Conservation (phyloP, 1,139 yeast species). For the Hemisphaericaspora xylofermentans region DNA sequence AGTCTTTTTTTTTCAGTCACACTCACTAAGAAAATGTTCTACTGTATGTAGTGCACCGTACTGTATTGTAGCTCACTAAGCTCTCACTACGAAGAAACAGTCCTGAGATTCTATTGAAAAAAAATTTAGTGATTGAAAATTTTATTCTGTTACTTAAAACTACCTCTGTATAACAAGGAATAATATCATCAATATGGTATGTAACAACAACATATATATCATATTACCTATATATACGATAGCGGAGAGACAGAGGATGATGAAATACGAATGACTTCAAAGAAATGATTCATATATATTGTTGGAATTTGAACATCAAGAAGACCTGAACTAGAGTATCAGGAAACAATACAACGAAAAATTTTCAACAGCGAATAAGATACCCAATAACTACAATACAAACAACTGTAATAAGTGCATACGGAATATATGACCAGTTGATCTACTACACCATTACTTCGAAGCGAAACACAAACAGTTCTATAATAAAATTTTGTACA, state of each 20-base stretch:
- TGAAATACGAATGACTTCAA: background rate
- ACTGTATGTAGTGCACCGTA: background rate
- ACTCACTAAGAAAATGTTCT: no score
- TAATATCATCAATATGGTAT: conserved; percentile 1
- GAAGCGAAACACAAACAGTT: no score
- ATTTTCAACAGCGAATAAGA: background rate
- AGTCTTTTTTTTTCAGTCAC: background rate
- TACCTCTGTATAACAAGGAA: background rate
- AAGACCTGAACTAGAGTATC: background rate
- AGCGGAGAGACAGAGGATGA: background rate
- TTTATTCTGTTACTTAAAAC: background rate
- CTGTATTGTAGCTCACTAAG: no score
- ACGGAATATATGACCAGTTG: no score
- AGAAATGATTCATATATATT: no score
- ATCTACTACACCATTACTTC: no score
- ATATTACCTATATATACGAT: background rate
- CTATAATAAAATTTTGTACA: no score
- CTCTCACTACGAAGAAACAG: background rate
- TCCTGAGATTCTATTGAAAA: background rate
- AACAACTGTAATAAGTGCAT: background rate
- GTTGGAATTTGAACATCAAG: no score
- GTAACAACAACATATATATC: background rate
- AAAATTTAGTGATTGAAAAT: background rate
- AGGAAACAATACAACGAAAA: background rate
- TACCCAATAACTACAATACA: background rate